Conservation (phyloP, 202 grass and related monocot genomes). For the Panicum hallii region DNA sequence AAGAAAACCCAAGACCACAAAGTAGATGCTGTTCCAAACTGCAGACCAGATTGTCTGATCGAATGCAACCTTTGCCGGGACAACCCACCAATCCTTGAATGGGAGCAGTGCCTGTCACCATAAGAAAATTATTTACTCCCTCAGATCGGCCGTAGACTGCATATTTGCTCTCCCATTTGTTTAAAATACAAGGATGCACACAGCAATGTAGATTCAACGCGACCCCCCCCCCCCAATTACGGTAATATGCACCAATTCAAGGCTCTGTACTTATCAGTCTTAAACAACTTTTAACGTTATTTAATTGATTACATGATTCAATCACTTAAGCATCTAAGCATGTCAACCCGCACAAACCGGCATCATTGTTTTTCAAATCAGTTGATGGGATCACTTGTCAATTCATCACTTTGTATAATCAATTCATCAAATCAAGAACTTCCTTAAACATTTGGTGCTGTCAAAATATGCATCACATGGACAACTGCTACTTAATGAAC, state of each 20-base stretch:
- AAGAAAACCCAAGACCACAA: constrained; percentile 75
- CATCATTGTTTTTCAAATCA: background rate
- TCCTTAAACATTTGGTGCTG: background rate
- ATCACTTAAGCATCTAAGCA: background rate
- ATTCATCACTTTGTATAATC: background rate
- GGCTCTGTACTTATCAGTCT: background rate
- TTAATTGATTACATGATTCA: background rate
- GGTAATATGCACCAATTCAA: background rate
- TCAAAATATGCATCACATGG: background rate
- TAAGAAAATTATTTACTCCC: background rate
- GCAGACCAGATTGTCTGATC: constrained; percentile 93
- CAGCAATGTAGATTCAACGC: background rate
- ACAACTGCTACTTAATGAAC: background rate
- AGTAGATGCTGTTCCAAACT: constrained; percentile 97
- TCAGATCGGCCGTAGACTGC: background rate
- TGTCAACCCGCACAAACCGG: background rate
- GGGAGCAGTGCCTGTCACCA: constrained; percentile 72
- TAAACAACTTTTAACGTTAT: background rate
- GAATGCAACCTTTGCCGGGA: constrained; percentile 88
- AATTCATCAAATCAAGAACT: background rate
- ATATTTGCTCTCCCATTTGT: background rate
- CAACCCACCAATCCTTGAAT: constrained; percentile 94
- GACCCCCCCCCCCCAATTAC: background rate
- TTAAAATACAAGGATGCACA: background rate
- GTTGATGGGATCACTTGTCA: background rate